Evolutionary conservation across 768 basidiomycete genomes (phyloP).

Genomic region (Leccinum truebloodii): DNA sequence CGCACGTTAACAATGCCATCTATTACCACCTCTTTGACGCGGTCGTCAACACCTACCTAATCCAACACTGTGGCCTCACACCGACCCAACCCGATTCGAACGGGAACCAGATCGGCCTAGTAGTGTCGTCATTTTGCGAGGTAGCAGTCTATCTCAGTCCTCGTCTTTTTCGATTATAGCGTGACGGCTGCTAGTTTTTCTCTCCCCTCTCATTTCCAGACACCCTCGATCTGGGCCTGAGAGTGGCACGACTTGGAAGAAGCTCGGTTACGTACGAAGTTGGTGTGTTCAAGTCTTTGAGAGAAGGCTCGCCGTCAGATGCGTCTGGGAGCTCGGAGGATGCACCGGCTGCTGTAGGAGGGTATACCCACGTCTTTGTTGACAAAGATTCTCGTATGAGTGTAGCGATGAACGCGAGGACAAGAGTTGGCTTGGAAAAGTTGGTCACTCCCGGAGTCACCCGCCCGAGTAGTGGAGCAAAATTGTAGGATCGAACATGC

Average conservation of each 20-base stretch:
- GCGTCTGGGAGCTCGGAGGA: constrained; percentile 14
- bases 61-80: constrained; percentile 57
- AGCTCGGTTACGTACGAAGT: constrained; percentile 83
- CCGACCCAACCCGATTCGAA: constrained; percentile 42
- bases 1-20: constrained; percentile 77
- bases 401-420: constrained; percentile 42
- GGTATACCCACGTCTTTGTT: constrained; percentile 87
- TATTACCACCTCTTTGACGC: constrained; percentile 86
- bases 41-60: constrained; percentile 77
- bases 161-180: not conserved
- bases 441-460: not conserved
- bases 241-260: constrained; percentile 65
- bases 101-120: constrained; percentile 62
- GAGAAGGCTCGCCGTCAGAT: constrained; percentile 1
- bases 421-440: constrained; percentile 45
- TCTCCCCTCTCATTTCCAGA: constrained; percentile 73
- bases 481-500: constrained; percentile 17
- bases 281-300: constrained; percentile 59
- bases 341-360: constrained; percentile 44
- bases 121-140: constrained; percentile 76
- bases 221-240: constrained; percentile 66
- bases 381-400: constrained; percentile 60
- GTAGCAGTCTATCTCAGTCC: constrained; percentile 33
- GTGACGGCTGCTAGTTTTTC: constrained; percentile 54
- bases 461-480: constrained; percentile 1